Percentiles rank a stretch among this genome's conserved stretches.
Evolutionary conservation across 2,329 filamentous ascomycete species (phyloP).

Genomic region (Penicillium sp.): DNA sequence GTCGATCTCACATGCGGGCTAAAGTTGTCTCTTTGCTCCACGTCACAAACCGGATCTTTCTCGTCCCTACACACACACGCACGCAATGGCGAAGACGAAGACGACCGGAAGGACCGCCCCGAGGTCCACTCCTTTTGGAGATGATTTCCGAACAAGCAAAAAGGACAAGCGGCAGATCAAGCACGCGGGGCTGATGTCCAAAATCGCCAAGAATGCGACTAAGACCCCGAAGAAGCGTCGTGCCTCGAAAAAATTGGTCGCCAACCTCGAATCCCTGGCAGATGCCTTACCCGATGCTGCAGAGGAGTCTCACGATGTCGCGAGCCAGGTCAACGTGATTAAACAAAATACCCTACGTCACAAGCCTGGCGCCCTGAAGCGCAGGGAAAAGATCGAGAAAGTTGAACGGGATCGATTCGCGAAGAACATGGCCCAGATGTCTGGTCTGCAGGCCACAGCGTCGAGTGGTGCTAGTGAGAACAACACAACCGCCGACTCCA

Average conservation of each 20-base stretch:
- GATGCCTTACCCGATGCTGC: constrained; percentile 72
- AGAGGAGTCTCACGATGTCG: constrained; percentile 46
- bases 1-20: constrained; percentile 13
- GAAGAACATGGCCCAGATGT: constrained; percentile 75
- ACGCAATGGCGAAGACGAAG: constrained; percentile 16
- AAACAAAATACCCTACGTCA: constrained; percentile 72
- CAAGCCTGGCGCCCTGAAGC: constrained; percentile 76
- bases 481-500: constrained; percentile 32
- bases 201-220: constrained; percentile 63
- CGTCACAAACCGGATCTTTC: constrained; percentile 12
- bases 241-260: constrained; percentile 73
- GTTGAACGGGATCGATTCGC: constrained; percentile 82
- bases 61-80: constrained; percentile 6
- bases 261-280: constrained; percentile 72
- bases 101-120: constrained; percentile 5
- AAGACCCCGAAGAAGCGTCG: constrained; percentile 64
- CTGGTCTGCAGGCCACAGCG: constrained; percentile 35
- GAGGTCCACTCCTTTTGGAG: constrained; percentile 21
- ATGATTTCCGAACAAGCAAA: constrained; percentile 68
- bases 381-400: constrained; percentile 75
- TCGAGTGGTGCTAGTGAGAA: constrained; percentile 26
- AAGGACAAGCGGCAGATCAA: constrained; percentile 81
- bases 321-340: constrained; percentile 65
- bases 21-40: neutral
- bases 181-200: constrained; percentile 74